Evolutionary conservation across 192 early-diverging fungal genomes (phyloP), one percentile per base, ranked within the genome.

Genomic region (Podila epigama): DNA sequence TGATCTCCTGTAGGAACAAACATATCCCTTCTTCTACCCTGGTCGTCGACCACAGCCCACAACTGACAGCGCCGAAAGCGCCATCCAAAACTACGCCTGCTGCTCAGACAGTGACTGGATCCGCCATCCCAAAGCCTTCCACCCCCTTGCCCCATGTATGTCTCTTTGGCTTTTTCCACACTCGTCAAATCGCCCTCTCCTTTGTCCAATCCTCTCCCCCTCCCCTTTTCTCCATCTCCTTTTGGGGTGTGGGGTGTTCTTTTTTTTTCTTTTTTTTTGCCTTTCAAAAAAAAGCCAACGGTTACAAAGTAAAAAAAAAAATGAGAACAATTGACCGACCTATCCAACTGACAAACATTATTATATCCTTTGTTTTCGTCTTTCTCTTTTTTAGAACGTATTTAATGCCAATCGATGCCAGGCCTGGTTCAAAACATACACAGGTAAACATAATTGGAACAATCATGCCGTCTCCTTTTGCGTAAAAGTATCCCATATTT

Each of bases 401-500:
- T 75, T 75, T 55, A 40, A 60, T 33, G 57, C 57, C 5, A 39
- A 66, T 18, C 48, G 34, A 61, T 66, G 70, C 34, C 41, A 60
- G 22, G 31, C 48, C 2, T 75, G 70, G 70, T 75, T 75, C 42
- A 75, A 75, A 48, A 50, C 70, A 25, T 75, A 66, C 42, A 66
- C 70, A 61, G 70, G 70, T 75, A 61, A 27, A 20, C 28, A 2
- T 7, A 10, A 33, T 27, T 16, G 11, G 22, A 39, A 12, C 20
- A 39, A 28, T 27, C 39, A 34, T 37, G 31, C 11, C 55, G 32
- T 37, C 7, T 57, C 32, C 18, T 18, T 6, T 51, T 51, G 48
- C 25, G 33, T 20, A 8, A 10, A 16, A 3, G 7, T 2, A 7
- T 3, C 28, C 4, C 18, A 16, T 1, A 8, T 44, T 44, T 44